Evolutionary conservation across 2,329 filamentous ascomycete species (phyloP).

Genomic region (Metarhizium humberi): DNA sequence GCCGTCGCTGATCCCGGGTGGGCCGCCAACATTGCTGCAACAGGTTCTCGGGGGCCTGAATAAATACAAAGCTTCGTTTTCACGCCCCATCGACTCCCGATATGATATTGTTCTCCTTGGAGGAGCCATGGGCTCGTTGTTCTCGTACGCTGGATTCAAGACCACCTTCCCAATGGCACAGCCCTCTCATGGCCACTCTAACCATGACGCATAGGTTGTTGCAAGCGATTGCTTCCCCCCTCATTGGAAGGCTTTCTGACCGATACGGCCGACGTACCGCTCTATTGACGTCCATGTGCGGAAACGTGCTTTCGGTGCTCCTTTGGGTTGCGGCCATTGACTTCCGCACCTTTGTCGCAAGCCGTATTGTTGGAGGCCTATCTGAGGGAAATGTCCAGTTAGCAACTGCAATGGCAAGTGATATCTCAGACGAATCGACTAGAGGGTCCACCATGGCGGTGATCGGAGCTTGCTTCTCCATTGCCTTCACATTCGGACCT

Average conservation of each 20-base stretch:
- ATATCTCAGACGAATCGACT: constrained; percentile 79
- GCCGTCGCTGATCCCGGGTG: constrained; percentile 32
- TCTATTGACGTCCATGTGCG: constrained; percentile 81
- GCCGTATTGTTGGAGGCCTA: constrained; percentile 80
- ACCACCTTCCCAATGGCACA: background rate
- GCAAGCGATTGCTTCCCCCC: constrained; percentile 82
- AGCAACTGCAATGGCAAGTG: constrained; percentile 90
- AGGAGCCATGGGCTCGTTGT: constrained; percentile 86
- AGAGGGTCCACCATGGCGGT: constrained; percentile 91
- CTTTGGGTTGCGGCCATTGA: constrained; percentile 91
- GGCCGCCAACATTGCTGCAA: constrained; percentile 60
- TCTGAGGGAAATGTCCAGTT: constrained; percentile 97
- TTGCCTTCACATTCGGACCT: constrained; percentile 94
- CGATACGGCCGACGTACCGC: constrained; percentile 79
- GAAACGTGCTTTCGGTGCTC: constrained; percentile 86
- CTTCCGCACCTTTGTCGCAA: constrained; percentile 93
- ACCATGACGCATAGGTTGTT: constrained; percentile 50
- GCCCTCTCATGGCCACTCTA: background rate
- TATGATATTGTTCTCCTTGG: constrained; percentile 96
- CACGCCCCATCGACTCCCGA: constrained; percentile 84
- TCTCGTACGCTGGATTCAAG: constrained; percentile 42
- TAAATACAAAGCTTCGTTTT: constrained; percentile 88
- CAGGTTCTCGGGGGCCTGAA: constrained; percentile 77
- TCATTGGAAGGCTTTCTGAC: constrained; percentile 86
- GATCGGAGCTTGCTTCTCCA: constrained; percentile 91